Evolutionary conservation across 2,329 filamentous ascomycete genomes (phyloP), one percentile per base, ranked within the genome.

Genomic region (Catunica adiposa): DNA sequence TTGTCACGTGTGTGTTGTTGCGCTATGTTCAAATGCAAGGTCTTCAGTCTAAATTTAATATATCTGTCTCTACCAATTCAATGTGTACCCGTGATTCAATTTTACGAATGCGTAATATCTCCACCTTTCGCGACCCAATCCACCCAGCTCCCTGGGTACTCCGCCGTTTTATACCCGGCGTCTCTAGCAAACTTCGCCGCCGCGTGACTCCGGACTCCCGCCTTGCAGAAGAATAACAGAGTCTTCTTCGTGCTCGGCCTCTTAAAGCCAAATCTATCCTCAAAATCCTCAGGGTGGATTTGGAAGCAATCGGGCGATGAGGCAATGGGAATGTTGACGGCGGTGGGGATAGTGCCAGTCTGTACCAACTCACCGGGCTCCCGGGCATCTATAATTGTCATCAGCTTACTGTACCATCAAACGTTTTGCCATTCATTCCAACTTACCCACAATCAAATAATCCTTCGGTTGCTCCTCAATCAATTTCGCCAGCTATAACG

Each of bases 171-270:
- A 75, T 86, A 97, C 8, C 90, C 90, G 1, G 82, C 83, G 65
- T 85, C 77, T 62, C 74, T 73, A 29, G 92, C 92, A 66, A 96
- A 68, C 61, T 77, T 75, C 5, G 89, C 89, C 5, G 89, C 89
- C 0, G 85, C 79, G 48, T 75, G 73, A 62, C 86, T 88, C 65
- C 92, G 75, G 60, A 97, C 86, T 1, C 92, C 92, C 0, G 89
- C 83, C 71, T 88, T 94, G 71, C 92, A 98, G 68, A 95, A 97
- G 64, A 97, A 92, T 3, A 97, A 75, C 14, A 95, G 67, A 61
- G 78, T 73, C 31, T 68, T 66, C n/a, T 78, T 73, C 58, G 71
- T 71, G 1, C 63, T 63, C 0, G 75, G 89, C 59, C 86, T 84
- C 58, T 75, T 70, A 64, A 85, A 94, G 3, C 88, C 89, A 68